phyloP scores from a whole-genome alignment of 164 flowering plant species.

The Umbellularia californica region DNA sequence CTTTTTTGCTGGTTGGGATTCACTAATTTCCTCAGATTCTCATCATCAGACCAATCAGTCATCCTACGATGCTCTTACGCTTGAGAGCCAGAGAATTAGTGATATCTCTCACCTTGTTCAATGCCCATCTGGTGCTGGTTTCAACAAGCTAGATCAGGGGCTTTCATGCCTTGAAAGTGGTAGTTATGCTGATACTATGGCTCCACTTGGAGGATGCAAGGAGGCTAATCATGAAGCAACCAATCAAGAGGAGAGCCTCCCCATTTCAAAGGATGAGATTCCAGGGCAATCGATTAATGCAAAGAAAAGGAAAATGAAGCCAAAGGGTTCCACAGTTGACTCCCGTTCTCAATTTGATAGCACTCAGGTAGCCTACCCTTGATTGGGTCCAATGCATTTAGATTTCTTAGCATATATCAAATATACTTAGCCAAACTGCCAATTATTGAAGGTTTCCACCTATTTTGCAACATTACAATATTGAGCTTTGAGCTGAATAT shows the following conservation, averaged over 20 bases:
- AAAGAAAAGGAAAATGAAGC: conserved; percentile 58
- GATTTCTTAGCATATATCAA: not conserved
- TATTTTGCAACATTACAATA: not conserved
- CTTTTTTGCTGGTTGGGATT: conserved; percentile 70
- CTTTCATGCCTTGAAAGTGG: conserved; percentile 54
- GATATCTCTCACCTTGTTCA: conserved; percentile 38
- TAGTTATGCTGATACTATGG: conserved; percentile 44
- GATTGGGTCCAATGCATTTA: not conserved
- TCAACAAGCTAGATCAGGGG: conserved; percentile 42
- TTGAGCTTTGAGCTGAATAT: not conserved
- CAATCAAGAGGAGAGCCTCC: conserved; percentile 26
- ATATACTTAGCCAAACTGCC: not conserved
- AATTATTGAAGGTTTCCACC: not conserved
- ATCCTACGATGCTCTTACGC: conserved; percentile 23
- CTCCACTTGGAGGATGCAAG: not conserved
- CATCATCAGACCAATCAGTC: conserved; percentile 35
- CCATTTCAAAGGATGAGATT: conserved; percentile 30
- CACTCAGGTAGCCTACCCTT: conserved; percentile 36
- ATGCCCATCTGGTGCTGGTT: conserved; percentile 43
- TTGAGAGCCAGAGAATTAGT: conserved; percentile 38
- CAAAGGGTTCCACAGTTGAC: conserved; percentile 19
- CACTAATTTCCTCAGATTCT: conserved; percentile 52
- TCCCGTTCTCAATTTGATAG: conserved; percentile 30
- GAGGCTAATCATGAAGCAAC: conserved; percentile 18
- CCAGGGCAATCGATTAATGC: conserved; percentile 36